Percentiles rank a stretch among this genome's conserved stretches.
phyloP scores from a whole-genome alignment of 2,329 filamentous ascomycete genomes.

The Claviceps arundinis region DNA sequence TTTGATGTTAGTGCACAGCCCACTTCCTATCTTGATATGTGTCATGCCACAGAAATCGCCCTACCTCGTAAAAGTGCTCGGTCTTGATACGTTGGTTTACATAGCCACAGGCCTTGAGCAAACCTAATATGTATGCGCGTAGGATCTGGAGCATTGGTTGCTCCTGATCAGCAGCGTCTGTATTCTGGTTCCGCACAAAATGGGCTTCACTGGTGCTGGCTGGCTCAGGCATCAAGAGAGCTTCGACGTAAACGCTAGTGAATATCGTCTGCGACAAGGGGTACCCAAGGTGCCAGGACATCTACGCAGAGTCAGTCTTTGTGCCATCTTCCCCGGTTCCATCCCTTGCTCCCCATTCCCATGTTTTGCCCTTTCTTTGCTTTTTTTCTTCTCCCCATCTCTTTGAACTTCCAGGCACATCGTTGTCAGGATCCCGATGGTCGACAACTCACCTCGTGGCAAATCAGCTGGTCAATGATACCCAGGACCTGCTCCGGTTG shows the following conservation, averaged over 20 bases:
- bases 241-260: slow-evolving; percentile 82
- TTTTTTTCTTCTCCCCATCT: background rate
- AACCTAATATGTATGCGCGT: slow-evolving; percentile 70
- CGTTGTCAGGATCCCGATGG: background rate
- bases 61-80: slow-evolving; percentile 85
- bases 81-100: slow-evolving; percentile 64
- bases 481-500: slow-evolving; percentile 72
- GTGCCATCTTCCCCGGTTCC: no score
- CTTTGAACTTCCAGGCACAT: background rate
- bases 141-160: slow-evolving; percentile 50
- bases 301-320: slow-evolving; percentile 33
- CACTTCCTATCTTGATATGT: no score
- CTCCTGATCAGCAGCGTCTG: slow-evolving; percentile 15
- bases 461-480: slow-evolving; percentile 86
- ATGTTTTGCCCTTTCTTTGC: background rate
- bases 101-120: slow-evolving; percentile 71
- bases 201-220: slow-evolving; percentile 49
- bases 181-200: slow-evolving; percentile 34
- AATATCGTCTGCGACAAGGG: slow-evolving; percentile 90
- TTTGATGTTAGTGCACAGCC: background rate
- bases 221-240: slow-evolving; percentile 60
- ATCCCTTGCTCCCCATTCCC: no score
- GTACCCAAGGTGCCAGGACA: slow-evolving; percentile 95
- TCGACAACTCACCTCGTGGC: slow-evolving; percentile 56
- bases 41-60: background rate